Evolutionary conservation across 2,329 filamentous ascomycete genomes (phyloP).

Genomic region (Davidsoniella eucalypti): DNA sequence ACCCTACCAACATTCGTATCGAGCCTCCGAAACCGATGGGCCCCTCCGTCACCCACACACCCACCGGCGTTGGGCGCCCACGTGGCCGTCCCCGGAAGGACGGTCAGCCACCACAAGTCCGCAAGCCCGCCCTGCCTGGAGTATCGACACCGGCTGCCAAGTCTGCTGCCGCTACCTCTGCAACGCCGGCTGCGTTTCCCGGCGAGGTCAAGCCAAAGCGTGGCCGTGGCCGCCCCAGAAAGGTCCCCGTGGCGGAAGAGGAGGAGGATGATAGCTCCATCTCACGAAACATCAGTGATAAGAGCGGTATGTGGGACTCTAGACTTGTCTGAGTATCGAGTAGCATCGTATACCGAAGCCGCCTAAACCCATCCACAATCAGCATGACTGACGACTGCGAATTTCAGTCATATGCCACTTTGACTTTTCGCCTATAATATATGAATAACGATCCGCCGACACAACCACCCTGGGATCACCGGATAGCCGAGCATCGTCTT

Average conservation of each 20-base stretch:
- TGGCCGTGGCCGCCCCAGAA: constrained; percentile 15
- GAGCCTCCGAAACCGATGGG: too few species aligned
- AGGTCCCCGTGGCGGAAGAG: constrained; percentile 1
- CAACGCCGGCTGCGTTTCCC: not conserved
- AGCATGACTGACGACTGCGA: not conserved
- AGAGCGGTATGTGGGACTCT: too few species aligned
- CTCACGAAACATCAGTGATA: too few species aligned
- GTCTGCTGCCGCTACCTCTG: not conserved
- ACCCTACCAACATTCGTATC: not conserved
- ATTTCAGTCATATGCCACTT: not conserved
- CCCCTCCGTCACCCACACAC: too few species aligned
- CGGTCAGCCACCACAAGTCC: constrained; percentile 13
- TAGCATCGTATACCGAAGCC: too few species aligned
- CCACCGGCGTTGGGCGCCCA: constrained; percentile 24
- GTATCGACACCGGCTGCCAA: not conserved
- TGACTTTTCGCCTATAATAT: too few species aligned
- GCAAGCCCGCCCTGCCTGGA: not conserved
- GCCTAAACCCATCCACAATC: too few species aligned
- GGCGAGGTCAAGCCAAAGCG: constrained; percentile 13
- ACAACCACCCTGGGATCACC: too few species aligned
- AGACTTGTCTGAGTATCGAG: too few species aligned
- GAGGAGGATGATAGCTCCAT: too few species aligned
- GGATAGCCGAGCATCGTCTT: too few species aligned
- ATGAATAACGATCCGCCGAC: too few species aligned
- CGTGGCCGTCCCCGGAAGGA: constrained; percentile 32